These are phyloP conservation scores for Colletotrichum chrysophilum DNA, from an alignment of 2,329 filamentous ascomycete species.

Conservation along the genomic window DNA sequence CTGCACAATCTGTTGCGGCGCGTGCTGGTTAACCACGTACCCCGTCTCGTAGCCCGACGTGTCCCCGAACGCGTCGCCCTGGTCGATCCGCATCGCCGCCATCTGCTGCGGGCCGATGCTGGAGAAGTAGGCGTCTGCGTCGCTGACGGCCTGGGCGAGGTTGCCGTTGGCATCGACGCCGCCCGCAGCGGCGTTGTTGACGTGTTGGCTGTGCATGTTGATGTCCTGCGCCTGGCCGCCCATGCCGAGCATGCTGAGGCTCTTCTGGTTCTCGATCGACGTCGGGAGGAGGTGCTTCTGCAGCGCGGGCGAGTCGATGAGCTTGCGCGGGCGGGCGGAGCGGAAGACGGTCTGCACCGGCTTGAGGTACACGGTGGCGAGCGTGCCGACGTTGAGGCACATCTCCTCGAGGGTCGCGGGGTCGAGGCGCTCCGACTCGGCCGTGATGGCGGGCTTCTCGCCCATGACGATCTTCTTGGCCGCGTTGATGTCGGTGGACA, in stretches of 20 bases:
- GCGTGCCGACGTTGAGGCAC: constrained; percentile 93
- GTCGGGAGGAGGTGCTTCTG: constrained; percentile 74
- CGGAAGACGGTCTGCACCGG: constrained; percentile 97
- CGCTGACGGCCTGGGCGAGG: constrained; percentile 75
- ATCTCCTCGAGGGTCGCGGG: constrained; percentile 92
- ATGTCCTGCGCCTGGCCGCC: constrained; percentile 58
- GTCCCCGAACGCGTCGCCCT: constrained; percentile 69
- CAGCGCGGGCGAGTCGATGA: constrained; percentile 84
- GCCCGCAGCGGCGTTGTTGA: constrained; percentile 11
- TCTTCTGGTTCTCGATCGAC: constrained; percentile 62
- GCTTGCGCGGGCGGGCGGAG: constrained; percentile 77
- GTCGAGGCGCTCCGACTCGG: constrained; percentile 93
- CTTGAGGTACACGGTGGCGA: constrained; percentile 97
- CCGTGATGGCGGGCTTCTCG: constrained; percentile 94
- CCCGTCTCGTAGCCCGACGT: constrained; percentile 57
- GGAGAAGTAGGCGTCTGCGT: constrained; percentile 90
- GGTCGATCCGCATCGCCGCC: constrained; percentile 72
- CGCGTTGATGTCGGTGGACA: constrained; percentile 88
- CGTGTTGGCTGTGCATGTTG: constrained; percentile 43
- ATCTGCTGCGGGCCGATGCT: constrained; percentile 77
- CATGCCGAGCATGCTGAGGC: constrained; percentile 62
- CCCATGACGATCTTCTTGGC: constrained; percentile 95
- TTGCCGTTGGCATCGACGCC: constrained; percentile 40
- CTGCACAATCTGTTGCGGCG: constrained; percentile 77
- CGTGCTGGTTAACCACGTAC: constrained; percentile 83